phyloP scores from a whole-genome alignment of 2,329 filamentous ascomycete genomes.

The Scleromitrula shiraiana region DNA sequence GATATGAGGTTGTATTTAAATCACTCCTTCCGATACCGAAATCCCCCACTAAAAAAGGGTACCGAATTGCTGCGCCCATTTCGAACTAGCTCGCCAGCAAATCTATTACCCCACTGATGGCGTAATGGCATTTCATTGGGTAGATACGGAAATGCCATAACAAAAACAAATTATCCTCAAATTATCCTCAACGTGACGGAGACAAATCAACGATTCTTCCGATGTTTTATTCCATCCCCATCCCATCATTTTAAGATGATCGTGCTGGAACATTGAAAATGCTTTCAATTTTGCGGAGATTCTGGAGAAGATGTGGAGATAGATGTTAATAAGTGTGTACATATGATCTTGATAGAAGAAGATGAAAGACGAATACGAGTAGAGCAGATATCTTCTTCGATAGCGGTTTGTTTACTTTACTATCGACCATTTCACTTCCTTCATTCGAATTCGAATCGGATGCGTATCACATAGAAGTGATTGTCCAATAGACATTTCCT shows the following conservation, averaged over 20 bases:
- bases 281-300: not conserved
- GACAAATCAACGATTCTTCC: not conserved
- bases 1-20: slow-evolving; percentile 1
- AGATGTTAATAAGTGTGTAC: too few species aligned
- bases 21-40: not conserved
- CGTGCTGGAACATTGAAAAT: not conserved
- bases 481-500: too few species aligned
- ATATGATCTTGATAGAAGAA: too few species aligned
- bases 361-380: too few species aligned
- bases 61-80: not conserved
- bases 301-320: not conserved
- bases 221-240: not conserved
- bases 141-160: too few species aligned
- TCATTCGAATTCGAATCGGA: too few species aligned
- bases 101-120: not conserved
- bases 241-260: not conserved
- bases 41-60: slow-evolving; percentile 4
- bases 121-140: not conserved
- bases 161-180: too few species aligned
- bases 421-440: too few species aligned
- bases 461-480: too few species aligned
- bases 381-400: not conserved
- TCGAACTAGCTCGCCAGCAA: not conserved
- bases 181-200: not conserved
- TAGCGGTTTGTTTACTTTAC: too few species aligned